Conservation (phyloP, 2,329 filamentous ascomycete genomes). For the Cladobotryum mycophilum region DNA sequence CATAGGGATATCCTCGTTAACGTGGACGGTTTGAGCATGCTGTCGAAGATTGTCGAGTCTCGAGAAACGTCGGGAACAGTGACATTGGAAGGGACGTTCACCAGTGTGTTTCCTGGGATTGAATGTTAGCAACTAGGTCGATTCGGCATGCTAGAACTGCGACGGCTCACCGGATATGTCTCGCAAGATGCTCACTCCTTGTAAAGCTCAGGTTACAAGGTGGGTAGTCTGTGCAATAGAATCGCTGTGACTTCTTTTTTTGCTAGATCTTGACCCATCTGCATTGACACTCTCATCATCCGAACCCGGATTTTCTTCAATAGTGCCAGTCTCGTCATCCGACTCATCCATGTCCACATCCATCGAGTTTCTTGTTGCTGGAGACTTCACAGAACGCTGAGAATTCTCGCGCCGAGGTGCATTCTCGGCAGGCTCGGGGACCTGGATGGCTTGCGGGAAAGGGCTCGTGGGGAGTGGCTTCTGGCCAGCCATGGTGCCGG, state of each 20-base stretch:
- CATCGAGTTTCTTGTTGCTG: conserved; percentile 43
- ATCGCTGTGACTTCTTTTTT: conserved; percentile 97
- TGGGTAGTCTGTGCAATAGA: conserved; percentile 93
- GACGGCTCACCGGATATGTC: conserved; percentile 71
- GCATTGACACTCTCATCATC: conserved; percentile 60
- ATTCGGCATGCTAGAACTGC: background rate
- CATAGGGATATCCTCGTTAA: conserved; percentile 92
- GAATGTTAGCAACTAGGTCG: conserved; percentile 9
- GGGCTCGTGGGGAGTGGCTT: conserved; percentile 48
- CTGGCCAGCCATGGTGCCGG: conserved; percentile 37
- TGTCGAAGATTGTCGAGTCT: conserved; percentile 91
- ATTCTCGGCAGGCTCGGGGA: conserved; percentile 41
- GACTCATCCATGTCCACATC: conserved; percentile 75
- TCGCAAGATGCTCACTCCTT: conserved; percentile 86
- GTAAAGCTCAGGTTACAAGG: conserved; percentile 94
- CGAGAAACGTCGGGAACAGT: conserved; percentile 89
- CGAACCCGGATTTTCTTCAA: conserved; percentile 49
- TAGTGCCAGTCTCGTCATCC: conserved; percentile 52
- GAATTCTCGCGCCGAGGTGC: conserved; percentile 43
- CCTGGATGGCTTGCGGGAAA: conserved; percentile 44
- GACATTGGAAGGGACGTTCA: conserved; percentile 92
- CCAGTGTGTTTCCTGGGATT: conserved; percentile 81
- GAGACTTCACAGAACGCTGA: conserved; percentile 54
- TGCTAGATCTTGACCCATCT: conserved; percentile 63
- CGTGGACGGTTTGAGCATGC: conserved; percentile 95